These are phyloP conservation scores for Ascochyta clinopodiicola DNA, from an alignment of 2,329 filamentous ascomycete genomes.

Conservation along the genomic window DNA sequence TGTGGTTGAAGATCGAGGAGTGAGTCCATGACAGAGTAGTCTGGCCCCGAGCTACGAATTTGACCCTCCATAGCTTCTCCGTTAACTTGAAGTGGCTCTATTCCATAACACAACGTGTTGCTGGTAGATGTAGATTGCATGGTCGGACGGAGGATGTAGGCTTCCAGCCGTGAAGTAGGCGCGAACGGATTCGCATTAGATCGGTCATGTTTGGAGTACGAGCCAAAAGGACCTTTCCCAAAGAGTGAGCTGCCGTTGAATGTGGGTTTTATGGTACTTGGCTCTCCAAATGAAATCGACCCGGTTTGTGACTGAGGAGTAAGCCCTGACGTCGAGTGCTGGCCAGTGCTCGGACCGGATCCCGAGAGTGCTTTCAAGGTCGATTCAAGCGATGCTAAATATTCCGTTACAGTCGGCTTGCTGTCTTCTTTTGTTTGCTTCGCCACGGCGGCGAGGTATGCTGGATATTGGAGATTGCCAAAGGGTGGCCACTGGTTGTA, in stretches of 20 bases:
- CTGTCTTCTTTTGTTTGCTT: not conserved
- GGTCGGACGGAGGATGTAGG: conserved; percentile 1
- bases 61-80: conserved; percentile 1
- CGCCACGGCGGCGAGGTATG: not conserved
- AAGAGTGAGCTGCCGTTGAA: not conserved
- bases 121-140: not conserved
- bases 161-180: conserved; percentile 1
- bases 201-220: not conserved
- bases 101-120: not conserved
- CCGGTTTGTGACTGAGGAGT: not conserved
- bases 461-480: not conserved
- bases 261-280: conserved; percentile 1
- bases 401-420: too few relatives aligned
- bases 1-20: conserved; percentile 21
- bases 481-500: not conserved
- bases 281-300: not conserved
- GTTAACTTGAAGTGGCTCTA: not conserved
- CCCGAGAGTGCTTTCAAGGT: not conserved
- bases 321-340: not conserved
- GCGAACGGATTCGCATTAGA: not conserved
- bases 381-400: not conserved
- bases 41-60: not conserved
- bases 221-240: too few relatives aligned
- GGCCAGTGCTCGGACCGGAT: not conserved
- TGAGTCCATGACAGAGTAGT: conserved; percentile 27